Evolutionary conservation across 2,329 filamentous ascomycete species (phyloP), one percentile per base, ranked within the genome.

Genomic region (Aureobasidium pullulans): DNA sequence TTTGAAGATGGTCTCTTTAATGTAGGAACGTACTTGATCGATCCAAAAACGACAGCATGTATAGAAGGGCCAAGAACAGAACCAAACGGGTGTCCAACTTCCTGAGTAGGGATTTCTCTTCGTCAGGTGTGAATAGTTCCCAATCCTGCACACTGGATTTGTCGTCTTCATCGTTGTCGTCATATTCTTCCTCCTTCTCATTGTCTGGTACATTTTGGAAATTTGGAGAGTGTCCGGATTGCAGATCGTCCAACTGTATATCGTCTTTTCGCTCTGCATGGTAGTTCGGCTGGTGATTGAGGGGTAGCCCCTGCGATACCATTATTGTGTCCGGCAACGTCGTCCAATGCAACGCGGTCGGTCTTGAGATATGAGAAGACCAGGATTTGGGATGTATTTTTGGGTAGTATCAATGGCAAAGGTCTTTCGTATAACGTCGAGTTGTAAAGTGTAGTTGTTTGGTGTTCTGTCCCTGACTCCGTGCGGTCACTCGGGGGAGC

Each of bases 41-140:
- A 72, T 96, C 91, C 64, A 96, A 74, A 70, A 96, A 96, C 63
- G 86, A 88, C 62, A 96, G 77, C 78, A 95, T 82, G 70, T 94
- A 96, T 11, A 96, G 79, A 61, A 93, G 71, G 10, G 89, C 88
- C 63, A 96, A 81, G 69, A 96, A 95, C 1, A 89, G 71, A 6
- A 96, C 89, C 57, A 96, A 79, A 64, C 81, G 83, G 59, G 83
- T 79, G 71, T 96, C 91, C 65, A 96, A 84, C 74, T 89, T 91
- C 16, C 50, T 29, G 59, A 91, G 79, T 8, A 95, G 85, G 4
- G 78, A 76, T 23, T 71, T 75, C 69, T 95, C 91, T 71, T 96
- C 91, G 57, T 91, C 86, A 1, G 77, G 76, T 0, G 80, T 83
- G 66, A 82, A 84, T 6, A 83, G 67, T 66, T 81, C 52, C 8